Evolutionary conservation across 164 flowering plant species (phyloP).

Genomic region (Macadamia tetraphylla): DNA sequence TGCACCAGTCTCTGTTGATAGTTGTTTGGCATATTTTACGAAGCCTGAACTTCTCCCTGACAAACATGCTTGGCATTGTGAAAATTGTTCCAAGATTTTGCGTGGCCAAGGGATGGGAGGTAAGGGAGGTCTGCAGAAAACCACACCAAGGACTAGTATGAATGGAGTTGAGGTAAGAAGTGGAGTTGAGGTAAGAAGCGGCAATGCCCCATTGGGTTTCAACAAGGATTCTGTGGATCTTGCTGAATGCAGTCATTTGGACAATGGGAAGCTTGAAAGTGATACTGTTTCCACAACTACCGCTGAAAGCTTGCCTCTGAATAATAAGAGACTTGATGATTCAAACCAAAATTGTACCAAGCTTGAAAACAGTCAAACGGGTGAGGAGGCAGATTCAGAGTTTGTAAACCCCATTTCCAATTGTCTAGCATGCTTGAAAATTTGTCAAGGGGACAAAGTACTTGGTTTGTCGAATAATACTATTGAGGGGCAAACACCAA

Average conservation of each 20-base stretch:
- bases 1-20: constrained; percentile 77
- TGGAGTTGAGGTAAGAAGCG: not conserved
- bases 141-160: constrained; percentile 3
- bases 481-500: constrained; percentile 14
- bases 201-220: constrained; percentile 8
- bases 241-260: constrained; percentile 11
- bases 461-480: constrained; percentile 10
- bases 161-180: constrained; percentile 24
- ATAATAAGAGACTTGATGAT: constrained; percentile 16
- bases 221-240: constrained; percentile 6
- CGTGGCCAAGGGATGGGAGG: constrained; percentile 23
- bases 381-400: constrained; percentile 4
- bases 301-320: constrained; percentile 13
- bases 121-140: constrained; percentile 17
- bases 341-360: constrained; percentile 10
- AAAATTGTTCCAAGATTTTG: constrained; percentile 57
- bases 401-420: constrained; percentile 1
- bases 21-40: constrained; percentile 66
- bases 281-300: constrained; percentile 14
- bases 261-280: constrained; percentile 22
- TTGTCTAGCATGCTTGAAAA: constrained; percentile 5
- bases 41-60: constrained; percentile 75
- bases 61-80: constrained; percentile 96
- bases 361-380: constrained; percentile 13
- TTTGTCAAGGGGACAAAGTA: constrained; percentile 11